Conservation (phyloP, 192 early-diverging fungal genomes). For the Dissophora ornata region DNA sequence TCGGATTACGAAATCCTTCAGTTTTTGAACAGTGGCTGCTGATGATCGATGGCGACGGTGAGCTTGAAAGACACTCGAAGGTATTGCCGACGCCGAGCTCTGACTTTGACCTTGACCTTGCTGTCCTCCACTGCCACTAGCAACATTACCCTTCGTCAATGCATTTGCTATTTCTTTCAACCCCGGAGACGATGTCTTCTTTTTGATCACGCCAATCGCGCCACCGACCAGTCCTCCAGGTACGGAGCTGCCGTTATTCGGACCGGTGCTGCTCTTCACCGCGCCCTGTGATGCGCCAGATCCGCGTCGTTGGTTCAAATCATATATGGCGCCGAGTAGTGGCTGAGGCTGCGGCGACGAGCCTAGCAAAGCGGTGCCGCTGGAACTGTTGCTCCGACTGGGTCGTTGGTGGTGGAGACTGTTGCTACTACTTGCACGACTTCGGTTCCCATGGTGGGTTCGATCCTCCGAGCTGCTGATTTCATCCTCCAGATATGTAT, state of each 20-base stretch:
- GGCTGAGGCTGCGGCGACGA: background rate
- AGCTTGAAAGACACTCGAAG: background rate
- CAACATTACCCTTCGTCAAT: background rate
- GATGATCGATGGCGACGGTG: constrained; percentile 7
- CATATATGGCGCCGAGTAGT: background rate
- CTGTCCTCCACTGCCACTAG: background rate
- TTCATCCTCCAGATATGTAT: background rate
- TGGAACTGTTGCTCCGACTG: constrained; percentile 18
- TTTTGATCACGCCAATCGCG: constrained; percentile 24
- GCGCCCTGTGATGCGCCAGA: constrained; percentile 22
- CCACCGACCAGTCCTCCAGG: constrained; percentile 11
- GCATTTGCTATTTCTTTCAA: constrained; percentile 16
- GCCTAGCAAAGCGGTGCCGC: background rate
- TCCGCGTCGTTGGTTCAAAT: constrained; percentile 9
- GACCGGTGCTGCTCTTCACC: constrained; percentile 6
- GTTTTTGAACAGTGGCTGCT: constrained; percentile 15
- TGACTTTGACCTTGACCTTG: no score
- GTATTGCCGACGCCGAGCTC: background rate
- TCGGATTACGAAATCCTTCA: constrained; percentile 45
- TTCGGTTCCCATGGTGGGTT: background rate
- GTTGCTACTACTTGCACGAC: background rate
- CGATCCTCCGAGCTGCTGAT: background rate
- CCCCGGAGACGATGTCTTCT: constrained; percentile 18
- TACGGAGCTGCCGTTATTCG: background rate
- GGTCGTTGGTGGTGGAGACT: constrained; percentile 1